Conservation (phyloP, 164 flowering plant species). For the Warburgia ugandensis region DNA sequence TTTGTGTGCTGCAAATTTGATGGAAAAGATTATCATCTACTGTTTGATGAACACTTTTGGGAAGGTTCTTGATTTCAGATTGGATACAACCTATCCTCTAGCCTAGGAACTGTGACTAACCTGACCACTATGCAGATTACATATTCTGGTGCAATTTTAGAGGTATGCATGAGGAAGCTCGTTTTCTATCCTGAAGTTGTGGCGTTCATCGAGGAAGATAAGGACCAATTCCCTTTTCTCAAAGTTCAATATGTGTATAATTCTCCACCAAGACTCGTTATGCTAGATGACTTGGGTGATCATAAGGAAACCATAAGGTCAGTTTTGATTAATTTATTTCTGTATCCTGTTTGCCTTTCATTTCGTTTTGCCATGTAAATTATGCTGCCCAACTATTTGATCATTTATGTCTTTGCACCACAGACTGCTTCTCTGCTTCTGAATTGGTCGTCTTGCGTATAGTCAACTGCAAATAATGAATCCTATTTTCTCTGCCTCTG, state of each 20-base stretch:
- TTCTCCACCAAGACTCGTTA: slow-evolving; percentile 81
- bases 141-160: slow-evolving; percentile 71
- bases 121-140: slow-evolving; percentile 35
- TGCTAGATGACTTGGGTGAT: slow-evolving; percentile 74
- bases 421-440: too few relatives aligned
- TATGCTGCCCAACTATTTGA: too few relatives aligned
- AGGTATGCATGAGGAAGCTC: slow-evolving; percentile 92
- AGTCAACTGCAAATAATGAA: too few relatives aligned
- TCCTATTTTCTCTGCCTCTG: too few relatives aligned
- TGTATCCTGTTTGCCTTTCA: background rate
- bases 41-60: too few relatives aligned
- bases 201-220: slow-evolving; percentile 82
- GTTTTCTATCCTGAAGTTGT: slow-evolving; percentile 92
- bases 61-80: too few relatives aligned
- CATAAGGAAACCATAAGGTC: slow-evolving; percentile 76
- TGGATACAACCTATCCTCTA: too few relatives aligned
- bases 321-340: slow-evolving; percentile 6
- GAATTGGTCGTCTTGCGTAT: too few relatives aligned
- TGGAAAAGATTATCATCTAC: too few relatives aligned
- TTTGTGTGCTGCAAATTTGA: too few relatives aligned
- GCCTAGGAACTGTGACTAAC: too few relatives aligned
- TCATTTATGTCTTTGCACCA: too few relatives aligned
- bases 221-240: slow-evolving; percentile 60
- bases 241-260: slow-evolving; percentile 68
- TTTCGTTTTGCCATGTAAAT: background rate